Base-by-base conservation (phyloP, 495 filamentous ascomycete genomes). In the Hypoxylon subgilvum region DNA sequence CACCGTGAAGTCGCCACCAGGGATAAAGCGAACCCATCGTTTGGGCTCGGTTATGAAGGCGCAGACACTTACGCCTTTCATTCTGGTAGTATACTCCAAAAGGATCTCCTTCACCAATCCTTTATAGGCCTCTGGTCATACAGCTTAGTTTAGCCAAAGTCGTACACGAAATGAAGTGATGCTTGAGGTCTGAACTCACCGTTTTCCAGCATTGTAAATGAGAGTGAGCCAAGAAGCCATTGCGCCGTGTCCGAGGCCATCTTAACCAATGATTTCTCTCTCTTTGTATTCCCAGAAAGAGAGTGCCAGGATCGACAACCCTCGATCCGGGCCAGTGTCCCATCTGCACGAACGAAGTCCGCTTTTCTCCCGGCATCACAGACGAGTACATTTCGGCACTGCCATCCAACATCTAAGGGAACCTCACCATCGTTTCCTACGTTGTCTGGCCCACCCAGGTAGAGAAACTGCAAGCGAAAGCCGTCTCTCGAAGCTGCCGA, bases 21-120 rank as follows among this genome's bases (percentile, higher is more conserved):
- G 52, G 8, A 56, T 34, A 13, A 32, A 56, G 25, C 52, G 43
- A 42, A 56, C 4, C 42, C 42, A 56, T 1, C 4, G 17, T 9
- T 22, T 2, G 4, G 9, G 16, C 2, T 28, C 1, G n/a, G 6
- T 6, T 5, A 0, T 35, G 6, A 22, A 14, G 13, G 6, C 18
- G 25, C 52, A 47, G 10, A 41, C 3, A 1, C 2, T 19, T 16
- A 56, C 25, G 6, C 43, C 42, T 34, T 41, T 13, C 34, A 48
- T 31, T 21, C 34, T 47, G 1, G 6, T 8, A 21, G 6, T 21
- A 42, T 32, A 56, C 12, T 47, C 52, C 8, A 8, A 16, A 0
- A 4, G 6, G 21, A 47, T 46, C 18, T 47, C 32, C 7, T 39
- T 13, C 14, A 47, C 16, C 2, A 55, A 25, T 19, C 5, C 41